Base-by-base conservation (phyloP, 208 protist species). In the Angomonas deanei region DNA sequence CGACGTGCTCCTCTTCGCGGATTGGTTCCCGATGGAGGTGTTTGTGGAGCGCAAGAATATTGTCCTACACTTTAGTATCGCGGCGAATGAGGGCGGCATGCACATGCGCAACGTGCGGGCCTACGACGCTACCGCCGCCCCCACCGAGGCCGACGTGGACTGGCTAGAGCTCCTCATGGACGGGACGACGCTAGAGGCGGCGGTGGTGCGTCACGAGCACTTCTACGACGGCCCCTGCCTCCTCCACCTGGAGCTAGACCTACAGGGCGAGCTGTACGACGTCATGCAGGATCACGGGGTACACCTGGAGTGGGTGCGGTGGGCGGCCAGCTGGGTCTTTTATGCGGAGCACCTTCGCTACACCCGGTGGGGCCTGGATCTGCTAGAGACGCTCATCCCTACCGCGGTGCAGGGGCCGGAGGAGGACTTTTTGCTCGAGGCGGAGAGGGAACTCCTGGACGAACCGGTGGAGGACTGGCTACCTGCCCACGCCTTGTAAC, bases 41-140 rank as follows among this genome's bases (percentile, higher is more conserved):
- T 63, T 86, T 8, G 66, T 94, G 15, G 78, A 70, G 64, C 84
- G 88, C 32, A 82, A 91, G 38, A 83, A 76, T 30, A 66, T 91
- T 19, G 61, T 94, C 66, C 26, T 92, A 38, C 88, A 94, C 78
- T 85, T 88, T 53, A 88, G 82, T 23, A 72, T 92, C 39, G 82
- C 82, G 3, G 63, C 66, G 30, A 88, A 80, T 38, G 83, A 92
- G 62, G 80, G 82, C 19, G 81, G 81, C 0, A 88, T 94, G 84
- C 82, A 94, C 76, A 89, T 92, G 79, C 82, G 84, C 46, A 94
- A 94, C 73, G 79, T 90, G 17, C 84, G 88, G n/a, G 80, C 78
- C 33, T 94, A 94, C 70, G 71, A 72, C 36, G 48, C 10, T 1
- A 2, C 30, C n/a, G 42, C 34, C 17, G 15, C 11, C 26, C 26